Conservation (phyloP, 371 early-diverging fungal genomes). For the Zopfochytrium polystomum region DNA sequence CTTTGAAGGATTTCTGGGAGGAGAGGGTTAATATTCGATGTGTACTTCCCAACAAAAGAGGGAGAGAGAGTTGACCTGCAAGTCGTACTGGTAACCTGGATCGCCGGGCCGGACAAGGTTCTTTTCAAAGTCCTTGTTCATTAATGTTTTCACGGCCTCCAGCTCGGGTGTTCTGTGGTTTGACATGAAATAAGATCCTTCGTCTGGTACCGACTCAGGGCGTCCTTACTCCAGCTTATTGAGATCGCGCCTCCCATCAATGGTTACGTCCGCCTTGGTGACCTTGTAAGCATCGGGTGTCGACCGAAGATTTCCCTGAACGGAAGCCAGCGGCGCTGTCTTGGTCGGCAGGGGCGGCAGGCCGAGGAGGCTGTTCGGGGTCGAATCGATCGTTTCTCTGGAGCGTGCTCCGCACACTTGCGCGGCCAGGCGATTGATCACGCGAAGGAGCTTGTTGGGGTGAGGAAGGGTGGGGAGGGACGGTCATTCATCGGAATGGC, state of each 20-base stretch:
- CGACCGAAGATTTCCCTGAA: too few species aligned
- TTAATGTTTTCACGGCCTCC: conserved; percentile 23
- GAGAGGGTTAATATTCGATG: neutral
- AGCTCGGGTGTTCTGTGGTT: neutral
- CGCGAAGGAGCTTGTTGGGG: too few species aligned
- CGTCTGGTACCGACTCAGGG: neutral
- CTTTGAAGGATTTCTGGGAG: conserved; percentile 31
- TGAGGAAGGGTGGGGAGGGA: too few species aligned
- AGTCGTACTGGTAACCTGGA: conserved; percentile 38
- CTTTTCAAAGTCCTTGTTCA: conserved; percentile 39
- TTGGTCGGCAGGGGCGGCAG: too few species aligned
- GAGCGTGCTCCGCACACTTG: too few species aligned
- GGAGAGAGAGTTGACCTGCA: conserved; percentile 32
- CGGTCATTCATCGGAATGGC: too few species aligned
- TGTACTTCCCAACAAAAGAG: too few species aligned
- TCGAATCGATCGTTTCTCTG: too few species aligned
- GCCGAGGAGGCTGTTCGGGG: too few species aligned
- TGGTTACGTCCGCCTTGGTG: neutral
- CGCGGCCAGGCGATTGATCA: too few species aligned
- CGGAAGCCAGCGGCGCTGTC: too few species aligned
- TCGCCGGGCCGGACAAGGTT: conserved; percentile 31
- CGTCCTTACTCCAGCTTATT: neutral
- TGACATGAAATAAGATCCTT: neutral
- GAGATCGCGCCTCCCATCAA: neutral
- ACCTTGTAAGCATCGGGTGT: too few species aligned